Evolutionary conservation across 768 basidiomycete species (phyloP), one percentile per base, ranked within the genome.

Genomic region (Amyloporia xantha): DNA sequence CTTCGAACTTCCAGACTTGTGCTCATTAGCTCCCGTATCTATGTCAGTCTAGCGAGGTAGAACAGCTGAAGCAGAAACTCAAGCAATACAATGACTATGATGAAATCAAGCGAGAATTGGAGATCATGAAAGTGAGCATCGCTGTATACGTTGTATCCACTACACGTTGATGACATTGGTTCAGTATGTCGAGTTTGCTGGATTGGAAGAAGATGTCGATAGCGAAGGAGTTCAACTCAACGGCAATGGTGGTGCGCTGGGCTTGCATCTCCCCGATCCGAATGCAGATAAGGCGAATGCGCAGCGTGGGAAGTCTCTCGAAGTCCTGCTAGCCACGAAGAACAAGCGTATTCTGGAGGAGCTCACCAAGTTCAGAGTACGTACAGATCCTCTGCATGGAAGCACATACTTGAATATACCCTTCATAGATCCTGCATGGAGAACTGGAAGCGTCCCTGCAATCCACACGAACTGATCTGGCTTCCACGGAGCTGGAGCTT

Each of bases 41-140:
- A 26, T n/a, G 27, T 35, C 48, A 89, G 81, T 67, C 63, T 3
- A 63, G 63, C 2, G 93, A 96, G 66, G 70, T 85, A 4, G 84
- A 86, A 13, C 74, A 74, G 41, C 71, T 94, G 2, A 82, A 77
- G 62, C 67, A 70, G 27, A 82, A 82, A 55, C 68, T 98, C 30
- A 81, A 79, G 58, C 79, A 79, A 54, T 89, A 85, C 52, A 65
- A 65, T 13, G 92, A 99, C 65, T 98, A 99, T 59, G 95, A 98
- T 59, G 94, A 98, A 69, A 82, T 98, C 61, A 98, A 98, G 71
- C 84, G 96, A 23, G 96, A 99, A 64, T 75, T 99, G 24, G 93
- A 93, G 61, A 98, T 99, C 55, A 90, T 98, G 91, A 97, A 99
- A 81, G 96, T 90, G 42, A 40, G 69, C 60, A 33, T 17, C 2